Conservation (phyloP, 1,284 basidiomycete genomes). For the Apiotrichum mycotoxinovorans region DNA sequence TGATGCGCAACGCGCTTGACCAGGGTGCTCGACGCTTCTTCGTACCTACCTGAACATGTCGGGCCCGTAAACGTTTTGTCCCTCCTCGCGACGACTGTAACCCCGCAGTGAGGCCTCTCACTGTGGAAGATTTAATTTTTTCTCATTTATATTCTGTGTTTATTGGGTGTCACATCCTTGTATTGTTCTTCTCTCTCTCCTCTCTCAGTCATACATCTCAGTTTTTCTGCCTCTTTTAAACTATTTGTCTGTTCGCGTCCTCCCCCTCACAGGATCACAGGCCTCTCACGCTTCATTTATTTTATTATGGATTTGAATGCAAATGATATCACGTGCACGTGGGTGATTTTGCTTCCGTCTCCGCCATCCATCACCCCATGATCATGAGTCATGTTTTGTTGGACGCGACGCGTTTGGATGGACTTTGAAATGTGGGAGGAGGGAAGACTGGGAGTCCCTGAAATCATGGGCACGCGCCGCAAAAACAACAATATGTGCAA, state of each 20-base stretch:
- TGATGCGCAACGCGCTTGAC: constrained; percentile 1
- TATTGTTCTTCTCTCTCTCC: neutral
- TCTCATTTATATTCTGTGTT: neutral
- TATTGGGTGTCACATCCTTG: neutral
- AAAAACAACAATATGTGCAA: neutral
- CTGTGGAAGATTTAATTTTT: neutral
- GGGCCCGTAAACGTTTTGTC: neutral
- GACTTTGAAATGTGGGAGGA: too few species aligned
- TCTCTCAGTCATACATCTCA: too few species aligned
- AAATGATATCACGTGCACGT: neutral
- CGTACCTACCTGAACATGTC: neutral
- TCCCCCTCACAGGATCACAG: too few species aligned
- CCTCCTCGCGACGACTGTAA: neutral
- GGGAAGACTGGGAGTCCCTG: neutral
- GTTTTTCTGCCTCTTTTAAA: neutral
- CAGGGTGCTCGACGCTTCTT: constrained; percentile 1
- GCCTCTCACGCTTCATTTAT: too few species aligned
- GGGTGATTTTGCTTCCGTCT: neutral
- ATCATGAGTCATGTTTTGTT: neutral
- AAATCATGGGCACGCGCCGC: neutral
- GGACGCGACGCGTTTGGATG: constrained; percentile 5
- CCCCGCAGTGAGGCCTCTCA: neutral
- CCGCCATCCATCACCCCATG: too few species aligned
- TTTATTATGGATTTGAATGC: neutral
- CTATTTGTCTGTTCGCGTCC: too few species aligned